These are phyloP conservation scores for Primulina huaijiensis DNA, from an alignment of 257 asterid species.

Conservation along the genomic window DNA sequence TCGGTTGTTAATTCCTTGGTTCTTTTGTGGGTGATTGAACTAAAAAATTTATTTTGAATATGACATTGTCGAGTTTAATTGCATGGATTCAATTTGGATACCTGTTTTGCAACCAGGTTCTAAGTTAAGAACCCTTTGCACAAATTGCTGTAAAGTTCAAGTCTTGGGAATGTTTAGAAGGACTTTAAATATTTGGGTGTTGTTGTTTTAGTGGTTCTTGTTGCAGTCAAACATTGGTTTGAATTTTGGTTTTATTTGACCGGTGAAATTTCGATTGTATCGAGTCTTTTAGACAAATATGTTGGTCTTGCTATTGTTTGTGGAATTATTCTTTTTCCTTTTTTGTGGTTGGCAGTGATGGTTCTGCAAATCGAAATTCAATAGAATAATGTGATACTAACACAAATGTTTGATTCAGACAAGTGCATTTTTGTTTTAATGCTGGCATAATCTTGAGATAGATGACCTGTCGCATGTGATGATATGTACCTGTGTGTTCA, in stretches of 20 bases:
- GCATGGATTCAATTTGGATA: not conserved
- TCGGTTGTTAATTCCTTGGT: not conserved
- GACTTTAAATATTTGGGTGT: not conserved
- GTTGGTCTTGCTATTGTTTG: not conserved
- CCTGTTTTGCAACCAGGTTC: constrained; percentile 1
- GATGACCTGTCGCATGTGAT: not conserved
- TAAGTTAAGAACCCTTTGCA: not conserved
- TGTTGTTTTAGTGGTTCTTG: not conserved
- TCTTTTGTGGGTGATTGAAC: not conserved
- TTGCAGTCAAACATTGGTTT: constrained; percentile 13
- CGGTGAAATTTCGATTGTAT: not conserved
- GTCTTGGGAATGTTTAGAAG: constrained; percentile 1
- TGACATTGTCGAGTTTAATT: not conserved
- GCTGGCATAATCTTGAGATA: constrained; percentile 15
- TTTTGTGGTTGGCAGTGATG: not conserved
- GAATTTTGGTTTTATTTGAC: constrained; percentile 1
- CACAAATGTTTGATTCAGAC: not conserved
- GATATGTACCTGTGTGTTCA: not conserved
- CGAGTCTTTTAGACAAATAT: not conserved
- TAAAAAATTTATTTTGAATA: not conserved
- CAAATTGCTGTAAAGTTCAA: not conserved
- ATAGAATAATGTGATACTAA: not conserved
- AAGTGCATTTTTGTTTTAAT: not conserved
- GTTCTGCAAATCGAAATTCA: not conserved
- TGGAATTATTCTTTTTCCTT: not conserved